These are phyloP conservation scores for Myxozyma lipomycoides DNA, from an alignment of 805 yeast genomes.

Conservation along the genomic window DNA sequence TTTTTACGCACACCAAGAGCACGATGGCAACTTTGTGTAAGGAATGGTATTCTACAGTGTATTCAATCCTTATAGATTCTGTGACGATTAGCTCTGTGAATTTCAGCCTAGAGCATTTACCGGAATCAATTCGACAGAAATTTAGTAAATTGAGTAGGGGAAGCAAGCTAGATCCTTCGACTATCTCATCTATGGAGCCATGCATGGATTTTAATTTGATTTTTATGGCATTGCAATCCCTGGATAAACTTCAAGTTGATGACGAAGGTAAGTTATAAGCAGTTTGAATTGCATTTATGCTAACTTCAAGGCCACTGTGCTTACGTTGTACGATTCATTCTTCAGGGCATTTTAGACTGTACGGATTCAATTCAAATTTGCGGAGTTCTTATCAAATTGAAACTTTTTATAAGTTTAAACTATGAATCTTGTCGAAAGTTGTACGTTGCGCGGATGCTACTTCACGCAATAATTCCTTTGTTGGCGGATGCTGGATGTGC, in stretches of 20 bases:
- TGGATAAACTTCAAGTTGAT: not conserved
- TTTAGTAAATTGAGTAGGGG: not conserved
- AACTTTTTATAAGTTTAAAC: conserved; percentile 6
- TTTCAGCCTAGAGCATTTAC: too few species aligned
- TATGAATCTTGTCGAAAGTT: not conserved
- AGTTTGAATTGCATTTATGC: not conserved
- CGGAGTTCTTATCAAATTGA: conserved; percentile 3
- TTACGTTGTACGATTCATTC: conserved; percentile 10
- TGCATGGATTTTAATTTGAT: not conserved
- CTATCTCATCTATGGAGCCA: not conserved
- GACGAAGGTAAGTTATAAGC: not conserved
- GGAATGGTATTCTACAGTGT: not conserved
- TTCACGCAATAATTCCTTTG: conserved; percentile 17
- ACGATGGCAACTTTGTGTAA: too few species aligned
- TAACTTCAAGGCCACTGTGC: not conserved
- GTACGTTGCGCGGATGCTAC: conserved; percentile 11
- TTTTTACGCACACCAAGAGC: too few species aligned
- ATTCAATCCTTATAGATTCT: not conserved
- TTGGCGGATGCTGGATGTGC: conserved; percentile 5
- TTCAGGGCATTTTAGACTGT: conserved; percentile 3
- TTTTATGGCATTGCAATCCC: not conserved
- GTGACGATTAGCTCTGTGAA: not conserved
- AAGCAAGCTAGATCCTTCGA: not conserved
- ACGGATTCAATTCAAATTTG: conserved; percentile 7
- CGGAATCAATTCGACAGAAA: not conserved